Evolutionary conservation across 495 filamentous ascomycete genomes (phyloP), one percentile per base, ranked within the genome.

Genomic region (Talaromyces wortmannii): DNA sequence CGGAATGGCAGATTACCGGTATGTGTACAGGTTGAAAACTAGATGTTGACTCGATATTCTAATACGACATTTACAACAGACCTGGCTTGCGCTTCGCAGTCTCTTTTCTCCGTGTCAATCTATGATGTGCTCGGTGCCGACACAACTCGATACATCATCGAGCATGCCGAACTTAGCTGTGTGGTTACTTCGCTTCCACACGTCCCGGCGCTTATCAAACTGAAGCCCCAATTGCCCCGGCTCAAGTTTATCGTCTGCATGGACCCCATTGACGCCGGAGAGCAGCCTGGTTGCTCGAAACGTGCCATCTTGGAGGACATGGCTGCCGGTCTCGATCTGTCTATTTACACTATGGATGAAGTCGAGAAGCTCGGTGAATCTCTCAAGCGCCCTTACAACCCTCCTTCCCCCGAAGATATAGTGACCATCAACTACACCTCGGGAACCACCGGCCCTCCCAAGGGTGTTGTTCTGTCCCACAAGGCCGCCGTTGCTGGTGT

Each of bases 401-500:
- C 87, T 31, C 92, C 94, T 7, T 71, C 70, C 31, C 82, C 88
- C 0, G 79, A 86, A 3, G 91, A 97, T 63, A 78, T 88, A 62
- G 78, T 95, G 54, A 97, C 94, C 32, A 91, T 98, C 72, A 98
- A 97, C 74, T 98, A 98, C 73, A 98, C 94, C 8, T 95, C 90
- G 11, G 94, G 94, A 15, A 98, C 94, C 8, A 98, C 94, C 0
- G 95, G 94, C 6, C 81, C 88, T 58, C 94, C 94, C 5, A 98
- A 98, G 74, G 94, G 94, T 55, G 94, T 97, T 6, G 76, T 92
- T 33, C 71, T 97, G 57, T 91, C 88, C 4, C 95, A 98, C 63
- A 73, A 75, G 59, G 89, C 86, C 65, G 89, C 91, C 30, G 82
- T 95, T 5, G 83, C 90, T 2, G 90, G 85, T 17, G 77, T 87